Conservation (phyloP, 176 grass and related monocot species). For the Miscanthus lutarioriparius region DNA sequence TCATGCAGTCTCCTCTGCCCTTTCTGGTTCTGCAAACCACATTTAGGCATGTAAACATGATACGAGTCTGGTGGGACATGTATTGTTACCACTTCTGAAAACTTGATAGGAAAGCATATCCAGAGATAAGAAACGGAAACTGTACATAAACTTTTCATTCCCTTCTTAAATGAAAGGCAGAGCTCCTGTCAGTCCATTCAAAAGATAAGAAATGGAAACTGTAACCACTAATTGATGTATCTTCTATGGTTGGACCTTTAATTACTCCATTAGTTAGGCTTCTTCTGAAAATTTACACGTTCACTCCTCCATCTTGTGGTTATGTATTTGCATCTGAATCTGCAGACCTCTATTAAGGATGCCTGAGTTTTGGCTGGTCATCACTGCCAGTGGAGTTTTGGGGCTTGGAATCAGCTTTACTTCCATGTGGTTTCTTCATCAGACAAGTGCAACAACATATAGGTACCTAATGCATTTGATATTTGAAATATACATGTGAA, state of each 20-base stretch:
- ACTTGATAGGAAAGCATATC: neutral
- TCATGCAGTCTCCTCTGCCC: neutral
- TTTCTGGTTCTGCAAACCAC: neutral
- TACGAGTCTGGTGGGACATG: neutral
- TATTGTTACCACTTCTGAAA: conserved; percentile 1
- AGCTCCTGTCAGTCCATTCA: no score
- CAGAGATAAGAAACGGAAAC: neutral
- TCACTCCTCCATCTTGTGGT: conserved; percentile 23
- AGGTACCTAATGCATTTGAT: conserved; percentile 48
- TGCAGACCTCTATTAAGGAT: conserved; percentile 78
- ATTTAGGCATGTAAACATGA: neutral
- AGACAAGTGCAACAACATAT: conserved; percentile 92
- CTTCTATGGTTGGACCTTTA: neutral
- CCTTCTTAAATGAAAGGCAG: no score
- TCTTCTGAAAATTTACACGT: neutral
- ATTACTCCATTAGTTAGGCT: neutral
- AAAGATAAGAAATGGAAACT: conserved; percentile 8
- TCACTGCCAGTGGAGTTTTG: conserved; percentile 79
- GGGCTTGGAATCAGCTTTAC: conserved; percentile 97
- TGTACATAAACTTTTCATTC: neutral
- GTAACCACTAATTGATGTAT: neutral
- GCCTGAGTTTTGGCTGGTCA: conserved; percentile 84
- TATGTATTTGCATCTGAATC: conserved; percentile 50
- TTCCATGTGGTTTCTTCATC: conserved; percentile 98
- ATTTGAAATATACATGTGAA: neutral